Evolutionary conservation across 352 stramenopile species (phyloP).

Genomic region (Blastocystis sp.): DNA sequence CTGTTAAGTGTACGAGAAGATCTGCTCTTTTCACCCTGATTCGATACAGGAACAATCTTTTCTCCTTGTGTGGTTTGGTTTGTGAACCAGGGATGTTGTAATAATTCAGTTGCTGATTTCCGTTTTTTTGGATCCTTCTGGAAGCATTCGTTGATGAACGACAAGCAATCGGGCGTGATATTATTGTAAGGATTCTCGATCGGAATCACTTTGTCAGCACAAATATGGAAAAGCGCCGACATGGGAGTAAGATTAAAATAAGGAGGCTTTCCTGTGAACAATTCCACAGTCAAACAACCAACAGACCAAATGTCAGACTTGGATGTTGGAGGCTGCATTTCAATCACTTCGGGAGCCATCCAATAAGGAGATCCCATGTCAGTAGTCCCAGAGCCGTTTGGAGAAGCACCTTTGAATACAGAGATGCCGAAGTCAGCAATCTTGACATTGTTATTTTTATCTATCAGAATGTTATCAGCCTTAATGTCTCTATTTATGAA

Average conservation of each 20-base stretch:
- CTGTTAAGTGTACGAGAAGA: too few relatives aligned
- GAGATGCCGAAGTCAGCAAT: constrained; percentile 50
- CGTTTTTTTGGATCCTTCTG: constrained; percentile 80
- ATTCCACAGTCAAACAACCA: constrained; percentile 87
- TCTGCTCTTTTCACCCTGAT: too few relatives aligned
- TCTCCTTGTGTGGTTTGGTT: neutral
- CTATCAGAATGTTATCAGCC: constrained; percentile 42
- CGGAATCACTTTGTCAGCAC: constrained; percentile 7
- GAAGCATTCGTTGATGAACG: constrained; percentile 78
- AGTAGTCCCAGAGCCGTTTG: neutral
- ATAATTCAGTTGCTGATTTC: constrained; percentile 75
- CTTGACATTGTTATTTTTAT: neutral
- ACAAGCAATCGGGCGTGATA: neutral
- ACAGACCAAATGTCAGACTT: constrained; percentile 94
- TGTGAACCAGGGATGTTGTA: constrained; percentile 78
- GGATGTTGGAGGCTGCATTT: constrained; percentile 69
- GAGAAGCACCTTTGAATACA: neutral
- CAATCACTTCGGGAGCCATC: constrained; percentile 85
- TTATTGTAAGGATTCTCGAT: constrained; percentile 32
- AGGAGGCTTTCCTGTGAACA: constrained; percentile 90
- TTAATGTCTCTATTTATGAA: constrained; percentile 23
- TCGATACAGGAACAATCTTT: neutral
- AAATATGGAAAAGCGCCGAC: constrained; percentile 51
- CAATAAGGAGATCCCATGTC: constrained; percentile 97
- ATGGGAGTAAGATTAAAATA: constrained; percentile 81